Percentiles rank a stretch among this genome's conserved stretches.
phyloP scores from a whole-genome alignment of 306 rosid genomes.

The Acacia melanoxylon region DNA sequence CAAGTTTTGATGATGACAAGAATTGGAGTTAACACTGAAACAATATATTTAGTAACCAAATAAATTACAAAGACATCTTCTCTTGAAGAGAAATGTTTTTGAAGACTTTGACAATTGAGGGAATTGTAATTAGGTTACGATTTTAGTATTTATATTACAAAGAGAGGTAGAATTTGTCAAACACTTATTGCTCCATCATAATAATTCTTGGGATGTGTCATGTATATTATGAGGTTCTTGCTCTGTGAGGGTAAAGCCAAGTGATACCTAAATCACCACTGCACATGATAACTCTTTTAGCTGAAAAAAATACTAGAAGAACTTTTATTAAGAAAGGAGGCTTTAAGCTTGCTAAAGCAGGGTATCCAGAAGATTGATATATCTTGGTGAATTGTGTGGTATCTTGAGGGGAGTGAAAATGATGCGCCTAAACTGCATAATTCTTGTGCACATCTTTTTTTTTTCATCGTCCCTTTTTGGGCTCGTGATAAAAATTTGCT shows the following conservation, averaged over 20 bases:
- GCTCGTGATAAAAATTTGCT: conserved; percentile 8
- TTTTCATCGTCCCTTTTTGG: background rate
- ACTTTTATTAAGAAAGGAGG: background rate
- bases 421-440: conserved; percentile 14
- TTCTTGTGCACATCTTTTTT: background rate
- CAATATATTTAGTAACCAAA: background rate
- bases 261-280: background rate
- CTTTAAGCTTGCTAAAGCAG: conserved; percentile 15
- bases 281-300: background rate
- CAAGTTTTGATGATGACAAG: background rate
- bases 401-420: background rate
- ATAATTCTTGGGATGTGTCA: background rate
- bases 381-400: conserved; percentile 12
- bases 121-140: background rate
- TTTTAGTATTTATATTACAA: background rate
- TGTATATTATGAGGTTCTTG: background rate
- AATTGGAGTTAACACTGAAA: conserved; percentile 6
- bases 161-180: conserved; percentile 3
- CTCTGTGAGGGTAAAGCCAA: background rate
- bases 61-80: background rate
- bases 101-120: conserved; percentile 9
- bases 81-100: background rate
- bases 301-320: background rate
- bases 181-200: background rate
- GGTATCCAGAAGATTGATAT: background rate